Evolutionary conservation across 106 monocot species (phyloP), one percentile per base, ranked within the genome.

Genomic region (Ottelia alismoides): DNA sequence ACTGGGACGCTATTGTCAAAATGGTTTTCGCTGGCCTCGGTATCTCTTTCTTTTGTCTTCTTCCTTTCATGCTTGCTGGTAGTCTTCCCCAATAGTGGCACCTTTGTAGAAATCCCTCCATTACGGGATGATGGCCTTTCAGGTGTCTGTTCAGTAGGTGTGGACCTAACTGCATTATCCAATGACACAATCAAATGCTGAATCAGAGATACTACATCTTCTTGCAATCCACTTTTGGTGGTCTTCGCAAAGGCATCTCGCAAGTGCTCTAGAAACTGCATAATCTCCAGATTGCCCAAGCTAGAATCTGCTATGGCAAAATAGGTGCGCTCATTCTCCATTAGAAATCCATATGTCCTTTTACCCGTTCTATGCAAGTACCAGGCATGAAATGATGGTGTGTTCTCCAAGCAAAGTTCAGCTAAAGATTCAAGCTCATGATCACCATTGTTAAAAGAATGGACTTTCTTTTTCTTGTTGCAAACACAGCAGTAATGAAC

Each of bases 381-480:
- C 44, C 64, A 55, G 30, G 64, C 52, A 53, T 65, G 64, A 27
- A 65, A 55, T 6, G 25, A 27, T 11, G 64, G 64, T 2, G 64
- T 27, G n/a, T 54, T 65, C 45, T 55, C 53, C 20, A 65, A 20
- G 64, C 64, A 65, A n/a, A 45, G 10, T 20, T 20, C 51, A 2
- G 64, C 64, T 11, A 54, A 19, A 18, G 28, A 46, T 11, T 54
- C 64, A 0, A 65, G 40, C 40, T 45, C 64, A 18, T 30, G 43
- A 45, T 65, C 53, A 45, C 53, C 64, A 20, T 28, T 45, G 45
- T 53, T 65, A 28, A 18, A 28, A 20, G 53, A 27, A 12, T 54
- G 23, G 1, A 65, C 22, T 3, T 32, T 55, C 22, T 31, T 44
- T 9, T 19, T 65, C 20, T 54, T 45, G 2, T 54, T 44, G 27